Conservation (phyloP, 306 rosid genomes). For the Prunus armeniaca region DNA sequence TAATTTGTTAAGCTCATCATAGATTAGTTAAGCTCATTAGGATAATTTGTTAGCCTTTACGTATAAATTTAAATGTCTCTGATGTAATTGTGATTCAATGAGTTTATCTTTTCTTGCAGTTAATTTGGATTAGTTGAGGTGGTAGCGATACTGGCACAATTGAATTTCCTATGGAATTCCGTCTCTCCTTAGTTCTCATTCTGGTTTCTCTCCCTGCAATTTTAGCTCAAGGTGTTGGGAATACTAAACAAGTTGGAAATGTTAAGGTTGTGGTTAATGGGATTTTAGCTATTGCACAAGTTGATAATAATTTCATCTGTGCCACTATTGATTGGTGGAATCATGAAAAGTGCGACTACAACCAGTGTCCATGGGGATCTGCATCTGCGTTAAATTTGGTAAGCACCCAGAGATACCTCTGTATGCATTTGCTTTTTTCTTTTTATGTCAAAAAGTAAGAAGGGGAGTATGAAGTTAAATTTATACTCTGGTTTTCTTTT, state of each 20-base stretch:
- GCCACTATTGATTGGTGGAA: slow-evolving; percentile 99
- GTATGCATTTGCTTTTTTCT: neutral
- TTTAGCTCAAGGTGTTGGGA: slow-evolving; percentile 43
- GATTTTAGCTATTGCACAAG: slow-evolving; percentile 42
- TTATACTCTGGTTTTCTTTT: slow-evolving; percentile 32
- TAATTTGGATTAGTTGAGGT: slow-evolving; percentile 27
- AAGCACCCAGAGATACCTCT: slow-evolving; percentile 22
- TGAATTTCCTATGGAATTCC: slow-evolving; percentile 53
- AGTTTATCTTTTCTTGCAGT: slow-evolving; percentile 31
- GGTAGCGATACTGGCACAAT: slow-evolving; percentile 16
- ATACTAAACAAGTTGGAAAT: slow-evolving; percentile 27
- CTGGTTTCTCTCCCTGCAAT: slow-evolving; percentile 44
- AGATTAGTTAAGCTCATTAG: no score
- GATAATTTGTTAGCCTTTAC: no score
- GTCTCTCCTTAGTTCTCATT: slow-evolving; percentile 45
- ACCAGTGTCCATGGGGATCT: slow-evolving; percentile 83
- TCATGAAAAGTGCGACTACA: slow-evolving; percentile 79
- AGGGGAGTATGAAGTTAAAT: slow-evolving; percentile 12
- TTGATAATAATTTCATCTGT: slow-evolving; percentile 76
- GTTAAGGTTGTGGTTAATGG: slow-evolving; percentile 59
- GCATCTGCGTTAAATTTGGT: slow-evolving; percentile 74
- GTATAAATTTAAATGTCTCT: no score
- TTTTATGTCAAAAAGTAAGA: neutral
- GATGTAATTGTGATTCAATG: slow-evolving; percentile 6
- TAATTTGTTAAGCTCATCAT: no score